phyloP scores from a whole-genome alignment of 345 rosid genomes.

The Ricinus communis region DNA sequence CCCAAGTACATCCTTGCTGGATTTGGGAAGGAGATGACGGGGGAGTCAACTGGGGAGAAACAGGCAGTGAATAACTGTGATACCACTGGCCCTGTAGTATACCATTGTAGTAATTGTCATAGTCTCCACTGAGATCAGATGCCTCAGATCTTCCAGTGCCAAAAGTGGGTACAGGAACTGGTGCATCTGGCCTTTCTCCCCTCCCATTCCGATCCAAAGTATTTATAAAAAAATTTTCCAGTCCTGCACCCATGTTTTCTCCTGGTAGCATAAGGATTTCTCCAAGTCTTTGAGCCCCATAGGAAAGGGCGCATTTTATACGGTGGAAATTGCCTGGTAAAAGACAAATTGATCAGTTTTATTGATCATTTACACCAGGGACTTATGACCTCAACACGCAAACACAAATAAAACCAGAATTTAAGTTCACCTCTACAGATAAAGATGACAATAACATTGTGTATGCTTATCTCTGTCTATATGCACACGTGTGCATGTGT shows the following conservation, averaged over 20 bases:
- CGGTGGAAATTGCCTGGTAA: conserved; percentile 70
- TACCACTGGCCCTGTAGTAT: conserved; percentile 57
- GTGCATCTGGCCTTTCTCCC: conserved; percentile 76
- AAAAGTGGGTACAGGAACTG: conserved; percentile 65
- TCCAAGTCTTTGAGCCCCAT: conserved; percentile 54
- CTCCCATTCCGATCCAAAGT: conserved; percentile 80
- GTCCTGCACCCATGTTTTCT: conserved; percentile 53
- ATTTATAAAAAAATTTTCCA: conserved; percentile 61
- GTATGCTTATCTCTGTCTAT: no score
- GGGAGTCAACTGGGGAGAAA: conserved; percentile 27
- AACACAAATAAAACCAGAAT: no score
- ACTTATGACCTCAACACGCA: neutral
- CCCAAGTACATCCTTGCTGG: conserved; percentile 33
- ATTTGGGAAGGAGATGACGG: conserved; percentile 37
- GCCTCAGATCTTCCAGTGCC: conserved; percentile 68
- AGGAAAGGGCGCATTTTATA: conserved; percentile 58
- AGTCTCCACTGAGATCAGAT: conserved; percentile 66
- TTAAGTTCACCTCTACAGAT: no score
- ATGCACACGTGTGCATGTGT: no score
- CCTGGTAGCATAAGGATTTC: conserved; percentile 62
- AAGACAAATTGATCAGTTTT: no score
- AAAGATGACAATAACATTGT: no score
- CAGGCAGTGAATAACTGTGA: conserved; percentile 36
- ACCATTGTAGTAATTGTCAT: conserved; percentile 37
- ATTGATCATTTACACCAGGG: no score